Conservation (phyloP, 306 rosid genomes). For the Arachis hypogaea region DNA sequence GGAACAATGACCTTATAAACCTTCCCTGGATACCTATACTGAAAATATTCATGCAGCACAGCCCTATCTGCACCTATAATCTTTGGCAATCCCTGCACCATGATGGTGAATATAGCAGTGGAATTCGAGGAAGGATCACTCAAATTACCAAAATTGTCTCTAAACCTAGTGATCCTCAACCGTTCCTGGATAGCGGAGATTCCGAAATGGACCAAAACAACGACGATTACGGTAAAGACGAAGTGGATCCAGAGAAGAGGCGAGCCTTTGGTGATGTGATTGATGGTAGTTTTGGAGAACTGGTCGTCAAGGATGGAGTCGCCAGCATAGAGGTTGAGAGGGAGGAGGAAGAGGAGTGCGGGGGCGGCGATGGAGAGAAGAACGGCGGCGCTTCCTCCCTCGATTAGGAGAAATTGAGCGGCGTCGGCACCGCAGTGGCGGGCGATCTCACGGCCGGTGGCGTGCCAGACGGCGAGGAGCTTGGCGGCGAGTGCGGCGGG, state of each 20-base stretch:
- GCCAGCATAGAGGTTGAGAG: constrained; percentile 77
- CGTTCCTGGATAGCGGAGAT: constrained; percentile 69
- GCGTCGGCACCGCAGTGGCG: constrained; percentile 97
- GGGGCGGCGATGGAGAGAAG: constrained; percentile 59
- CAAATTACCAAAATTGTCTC: constrained; percentile 83
- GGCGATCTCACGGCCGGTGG: constrained; percentile 81
- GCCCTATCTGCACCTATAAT: constrained; percentile 67
- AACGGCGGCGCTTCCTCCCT: constrained; percentile 87
- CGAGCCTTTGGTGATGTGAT: constrained; percentile 82
- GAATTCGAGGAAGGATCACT: constrained; percentile 72
- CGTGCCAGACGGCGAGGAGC: constrained; percentile 96
- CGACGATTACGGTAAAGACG: constrained; percentile 65
- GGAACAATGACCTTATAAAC: constrained; percentile 80
- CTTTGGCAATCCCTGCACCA: constrained; percentile 94
- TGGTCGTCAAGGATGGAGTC: constrained; percentile 62
- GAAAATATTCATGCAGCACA: constrained; percentile 76
- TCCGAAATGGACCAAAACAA: constrained; percentile 73
- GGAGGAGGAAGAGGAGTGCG: constrained; percentile 63
- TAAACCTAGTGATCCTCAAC: constrained; percentile 76
- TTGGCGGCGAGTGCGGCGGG: constrained; percentile 73
- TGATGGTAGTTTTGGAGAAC: constrained; percentile 85
- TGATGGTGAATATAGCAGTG: constrained; percentile 83
- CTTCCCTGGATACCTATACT: constrained; percentile 89
- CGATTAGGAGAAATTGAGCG: constrained; percentile 87
- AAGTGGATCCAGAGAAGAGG: constrained; percentile 88